Base-by-base conservation (phyloP, 2,329 filamentous ascomycete genomes). In the Arthrobotrys entomopaga region DNA sequence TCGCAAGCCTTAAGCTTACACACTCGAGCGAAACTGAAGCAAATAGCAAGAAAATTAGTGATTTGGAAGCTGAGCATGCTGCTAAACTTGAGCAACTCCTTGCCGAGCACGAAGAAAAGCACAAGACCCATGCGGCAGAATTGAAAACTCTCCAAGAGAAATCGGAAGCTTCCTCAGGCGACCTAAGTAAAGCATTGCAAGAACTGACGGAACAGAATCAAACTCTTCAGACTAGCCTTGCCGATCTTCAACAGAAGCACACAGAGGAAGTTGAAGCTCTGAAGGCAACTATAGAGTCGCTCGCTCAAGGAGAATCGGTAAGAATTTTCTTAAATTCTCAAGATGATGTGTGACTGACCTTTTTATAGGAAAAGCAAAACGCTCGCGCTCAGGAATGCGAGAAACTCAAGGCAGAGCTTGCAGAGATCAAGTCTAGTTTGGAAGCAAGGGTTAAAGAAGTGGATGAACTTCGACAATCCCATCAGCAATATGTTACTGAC, bases 291-390 rank as follows among this genome's bases (percentile, higher is more conserved):
- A 13, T 74, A 8, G 70, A 74, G 22, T 15, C 59, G 16, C 43
- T 74, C 29, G 58, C 57, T 5, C 48, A 67, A 29, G 70, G 63
- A 20, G 70, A 74, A 57, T 66, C 70, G 42, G 70, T 74, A 63
- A 54, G 70, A 4, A 48, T 11, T 19, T 40, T 26, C n/a, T 0
- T 54, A 20, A 11, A 22, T 16, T 13, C 22, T n/a, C 13, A 34
- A 26, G 15, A 19, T n/a, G 7, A 34, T 29, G 13, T n/a, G 26
- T 29, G 4, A 22, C 29, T 4, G 38, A 1, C n/a, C 13, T 1
- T 46, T 46, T 24, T 10, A 52, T 49, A 74, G 70, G 70, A 67
- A 24, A 74, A 66, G 24, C 42, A 29, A 11, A 59, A 15, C n/a
- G 29, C 34, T 13, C 61, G 67, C 16, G 52, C 48, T 24, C 56